phyloP scores from a whole-genome alignment of 345 rosid species.

The Dovyalis caffra region DNA sequence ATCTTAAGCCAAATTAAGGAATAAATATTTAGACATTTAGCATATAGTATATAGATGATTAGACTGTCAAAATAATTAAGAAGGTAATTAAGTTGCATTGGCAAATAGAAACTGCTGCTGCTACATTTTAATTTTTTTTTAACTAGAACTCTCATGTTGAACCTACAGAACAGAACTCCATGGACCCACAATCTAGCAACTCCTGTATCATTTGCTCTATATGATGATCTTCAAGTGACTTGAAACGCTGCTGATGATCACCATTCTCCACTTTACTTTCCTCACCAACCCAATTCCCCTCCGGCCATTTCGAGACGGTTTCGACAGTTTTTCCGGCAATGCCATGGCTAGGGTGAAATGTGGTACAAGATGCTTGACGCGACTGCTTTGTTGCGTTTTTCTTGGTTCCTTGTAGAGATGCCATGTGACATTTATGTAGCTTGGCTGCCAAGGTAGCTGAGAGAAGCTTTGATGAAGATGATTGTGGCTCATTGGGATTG shows the following conservation, averaged over 20 bases:
- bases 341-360: background rate
- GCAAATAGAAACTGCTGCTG: slow-evolving; percentile 4
- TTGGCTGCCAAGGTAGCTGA: slow-evolving; percentile 32
- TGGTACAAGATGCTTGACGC: background rate
- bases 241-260: background rate
- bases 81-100: background rate
- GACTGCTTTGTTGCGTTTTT: slow-evolving; percentile 7
- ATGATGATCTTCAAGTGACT: slow-evolving; percentile 30
- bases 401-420: slow-evolving; percentile 26
- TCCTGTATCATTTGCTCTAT: slow-evolving; percentile 37
- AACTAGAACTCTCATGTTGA: background rate
- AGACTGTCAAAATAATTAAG: background rate
- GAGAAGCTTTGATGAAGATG: slow-evolving; percentile 32
- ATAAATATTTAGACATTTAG: background rate
- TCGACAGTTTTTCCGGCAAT: slow-evolving; percentile 1
- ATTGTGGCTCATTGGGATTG: slow-evolving; percentile 25
- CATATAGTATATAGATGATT: background rate
- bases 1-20: background rate
- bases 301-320: slow-evolving; percentile 1
- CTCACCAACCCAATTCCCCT: slow-evolving; percentile 12
- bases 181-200: slow-evolving; percentile 32
- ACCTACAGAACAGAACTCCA: slow-evolving; percentile 28
- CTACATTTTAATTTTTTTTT: background rate
- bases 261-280: slow-evolving; percentile 1
- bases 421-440: slow-evolving; percentile 29